Base-by-base conservation (phyloP, 1,284 basidiomycete genomes). In the Ustilago nuda region DNA sequence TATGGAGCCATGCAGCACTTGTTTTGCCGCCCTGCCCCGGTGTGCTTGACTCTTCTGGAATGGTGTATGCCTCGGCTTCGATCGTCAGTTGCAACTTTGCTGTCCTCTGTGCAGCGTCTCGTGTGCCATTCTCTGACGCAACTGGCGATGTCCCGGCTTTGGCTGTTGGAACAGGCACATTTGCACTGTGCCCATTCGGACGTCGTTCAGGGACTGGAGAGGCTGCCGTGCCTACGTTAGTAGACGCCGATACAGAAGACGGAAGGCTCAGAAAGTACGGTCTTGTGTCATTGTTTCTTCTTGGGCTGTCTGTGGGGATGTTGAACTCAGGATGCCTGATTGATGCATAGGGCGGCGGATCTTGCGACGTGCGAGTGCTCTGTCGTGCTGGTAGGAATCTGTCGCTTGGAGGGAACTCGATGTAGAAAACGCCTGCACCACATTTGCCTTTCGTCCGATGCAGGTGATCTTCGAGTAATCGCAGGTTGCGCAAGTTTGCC, bases 401-500 rank as follows among this genome's bases (percentile, higher is more conserved):
- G 27, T 66, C 66, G 60, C 55, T 64, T 1, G 72, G 62, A 8
- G 78, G 64, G 41, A 79, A 78, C 46, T 63, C 54, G 61, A 80
- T 66, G 61, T 70, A 69, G 33, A 80, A 80, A 9, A 36, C 12
- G 30, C 76, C 76, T 1, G 71, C 68, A 7, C 62, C 66, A 37
- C 78, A 80, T 32, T 50, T 68, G 58, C 78, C 78, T 33, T 58
- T 56, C 8, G 52, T 61, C 9, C 72, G 59, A 37, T 80, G 56
- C 37, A 85, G 66, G 65, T 83, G 82, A 27, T 80, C 75, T 53
- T 85, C 83, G 43, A 85, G 61, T 39, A 82, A 52, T 12, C 69
- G 72, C 32, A 85, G 60, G 43, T 85, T 85, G 27, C 82, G 64
- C 36, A 84, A 55, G 50, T 84, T 85, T 8, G 82, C 77, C 60